Conservation (phyloP, 1,139 yeast genomes). For the Taphrina wiesneri region DNA sequence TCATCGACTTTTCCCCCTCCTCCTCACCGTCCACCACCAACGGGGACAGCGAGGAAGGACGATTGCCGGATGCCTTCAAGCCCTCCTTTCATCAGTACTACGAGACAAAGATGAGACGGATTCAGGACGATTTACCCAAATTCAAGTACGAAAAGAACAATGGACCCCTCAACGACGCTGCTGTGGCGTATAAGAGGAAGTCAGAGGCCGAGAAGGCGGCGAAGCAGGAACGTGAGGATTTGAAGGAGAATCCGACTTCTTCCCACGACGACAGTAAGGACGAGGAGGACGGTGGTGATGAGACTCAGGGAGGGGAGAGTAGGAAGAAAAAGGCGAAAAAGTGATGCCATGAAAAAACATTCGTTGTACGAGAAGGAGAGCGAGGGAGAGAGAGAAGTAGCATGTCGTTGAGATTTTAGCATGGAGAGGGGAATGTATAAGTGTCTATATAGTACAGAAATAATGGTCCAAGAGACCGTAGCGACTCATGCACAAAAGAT, state of each 20-base stretch:
- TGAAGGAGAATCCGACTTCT: slow-evolving; percentile 24
- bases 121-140: slow-evolving; percentile 29
- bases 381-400: no score
- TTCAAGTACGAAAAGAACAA: slow-evolving; percentile 13
- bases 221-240: slow-evolving; percentile 32
- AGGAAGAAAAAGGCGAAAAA: slow-evolving; percentile 1
- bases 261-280: slow-evolving; percentile 2
- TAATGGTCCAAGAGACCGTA: background rate
- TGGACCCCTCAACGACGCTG: slow-evolving; percentile 23
- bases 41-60: slow-evolving; percentile 2
- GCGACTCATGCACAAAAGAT: background rate
- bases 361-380: background rate
- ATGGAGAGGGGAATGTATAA: background rate
- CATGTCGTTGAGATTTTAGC: no score
- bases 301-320: background rate
- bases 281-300: slow-evolving; percentile 4
- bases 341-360: background rate
- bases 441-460: slow-evolving; percentile 2
- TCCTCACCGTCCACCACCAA: background rate
- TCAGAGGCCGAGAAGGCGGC: slow-evolving; percentile 34
- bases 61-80: slow-evolving; percentile 18
- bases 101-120: slow-evolving; percentile 10
- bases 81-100: slow-evolving; percentile 31
- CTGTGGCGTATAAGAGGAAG: slow-evolving; percentile 1
- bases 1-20: slow-evolving; percentile 9